These are phyloP conservation scores for Domatiomyces globalis DNA, from an alignment of 2,329 filamentous ascomycete genomes.

Conservation along the genomic window DNA sequence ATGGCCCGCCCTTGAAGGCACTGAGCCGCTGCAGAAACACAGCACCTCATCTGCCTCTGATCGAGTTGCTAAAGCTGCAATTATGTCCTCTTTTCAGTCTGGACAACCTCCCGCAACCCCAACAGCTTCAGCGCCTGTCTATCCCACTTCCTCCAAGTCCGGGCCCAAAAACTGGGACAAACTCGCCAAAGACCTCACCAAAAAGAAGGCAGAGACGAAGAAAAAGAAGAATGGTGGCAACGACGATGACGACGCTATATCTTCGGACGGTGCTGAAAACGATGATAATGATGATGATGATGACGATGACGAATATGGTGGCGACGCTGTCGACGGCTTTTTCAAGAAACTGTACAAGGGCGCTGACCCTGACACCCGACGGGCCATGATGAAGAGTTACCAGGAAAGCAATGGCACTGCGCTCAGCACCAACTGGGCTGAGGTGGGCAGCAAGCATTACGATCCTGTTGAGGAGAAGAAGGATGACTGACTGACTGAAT, in stretches of 20 bases:
- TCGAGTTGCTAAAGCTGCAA: slow-evolving; percentile 16
- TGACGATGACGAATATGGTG: slow-evolving; percentile 29
- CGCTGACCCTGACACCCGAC: slow-evolving; percentile 62
- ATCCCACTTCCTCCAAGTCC: slow-evolving; percentile 72
- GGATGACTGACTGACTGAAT: slow-evolving; percentile 3
- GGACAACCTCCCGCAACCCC: slow-evolving; percentile 7
- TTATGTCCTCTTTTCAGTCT: slow-evolving; percentile 6
- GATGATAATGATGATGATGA: slow-evolving; percentile 36
- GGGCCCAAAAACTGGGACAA: slow-evolving; percentile 92
- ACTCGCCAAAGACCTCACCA: slow-evolving; percentile 41
- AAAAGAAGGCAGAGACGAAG: slow-evolving; percentile 19
- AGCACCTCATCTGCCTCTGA: slow-evolving; percentile 12
- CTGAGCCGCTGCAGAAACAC: slow-evolving; percentile 17
- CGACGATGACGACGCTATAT: slow-evolving; percentile 23
- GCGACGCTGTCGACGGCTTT: slow-evolving; percentile 48
- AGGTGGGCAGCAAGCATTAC: slow-evolving; percentile 60
- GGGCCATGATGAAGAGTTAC: slow-evolving; percentile 97
- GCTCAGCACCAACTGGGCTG: slow-evolving; percentile 80
- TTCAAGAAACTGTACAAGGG: slow-evolving; percentile 80
- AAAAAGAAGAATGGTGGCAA: slow-evolving; percentile 19
- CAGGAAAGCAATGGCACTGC: slow-evolving; percentile 85
- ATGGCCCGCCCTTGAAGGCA: slow-evolving; percentile 49
- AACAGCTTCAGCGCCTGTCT: slow-evolving; percentile 40
- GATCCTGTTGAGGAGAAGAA: slow-evolving; percentile 28
- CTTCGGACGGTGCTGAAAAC: slow-evolving; percentile 25